Evolutionary conservation across 306 rosid genomes (phyloP), one percentile per base, ranked within the genome.

Genomic region (Cucurbita moschata): DNA sequence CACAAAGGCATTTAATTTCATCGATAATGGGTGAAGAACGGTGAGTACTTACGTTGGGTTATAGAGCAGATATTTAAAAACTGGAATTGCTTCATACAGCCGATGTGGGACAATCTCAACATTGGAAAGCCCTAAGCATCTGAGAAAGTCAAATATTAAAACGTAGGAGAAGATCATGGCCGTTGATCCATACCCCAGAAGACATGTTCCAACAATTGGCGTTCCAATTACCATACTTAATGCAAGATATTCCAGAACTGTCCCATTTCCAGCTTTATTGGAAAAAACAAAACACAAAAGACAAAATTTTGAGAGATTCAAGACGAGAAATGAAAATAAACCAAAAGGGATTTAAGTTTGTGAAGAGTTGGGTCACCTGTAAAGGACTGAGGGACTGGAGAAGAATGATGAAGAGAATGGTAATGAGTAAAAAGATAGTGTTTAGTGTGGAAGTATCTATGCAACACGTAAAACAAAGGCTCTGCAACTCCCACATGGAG

Each of bases 331-430:
- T 3, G 9, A 23, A 23, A 59, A 67, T 0, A 23, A 5, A 13
- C 23, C 21, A 7, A 64, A 21, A 11, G 56, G 30, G 62, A 12
- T 26, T 9, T 35, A 30, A 38, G 35, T 55, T 44, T 1, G 30
- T 9, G 0, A 23, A 44, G 21, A 8, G 7, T 13, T 6, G 39
- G 8, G 11, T 30, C 14, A 94, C 99, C 97, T 21, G 97, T 94
- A 3, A 83, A 78, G 13, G 88, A 68, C 7, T 79, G 83, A 2
- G 95, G 95, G 1, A 91, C 87, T 0, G 88, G 83, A 72, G 97
- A 86, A 7, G 99, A 86, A 83, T 94, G 99, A 67, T 94, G 96
- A 64, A 89, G 74, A 55, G 96, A 89, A 73, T 94, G 99, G 80
- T 94, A 86, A 60, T 79, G 77, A 35, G 76, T 73, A 54, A 86